These are phyloP conservation scores for Solanum paucissectum DNA, from an alignment of 257 asterid genomes.

Conservation along the genomic window DNA sequence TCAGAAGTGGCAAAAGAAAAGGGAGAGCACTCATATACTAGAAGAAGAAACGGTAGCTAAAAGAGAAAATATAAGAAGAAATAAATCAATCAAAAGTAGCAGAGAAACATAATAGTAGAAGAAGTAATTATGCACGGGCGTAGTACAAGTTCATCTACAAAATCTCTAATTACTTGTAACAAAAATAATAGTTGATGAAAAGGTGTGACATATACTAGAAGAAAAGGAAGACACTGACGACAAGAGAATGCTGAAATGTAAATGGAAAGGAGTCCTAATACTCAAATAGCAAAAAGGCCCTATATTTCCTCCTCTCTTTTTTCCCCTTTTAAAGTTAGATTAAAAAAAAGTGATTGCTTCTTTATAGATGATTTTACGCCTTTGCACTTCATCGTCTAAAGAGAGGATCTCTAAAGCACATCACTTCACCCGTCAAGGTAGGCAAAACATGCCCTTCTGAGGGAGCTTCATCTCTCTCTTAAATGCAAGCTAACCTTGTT, in stretches of 20 bases:
- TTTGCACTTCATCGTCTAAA: not conserved
- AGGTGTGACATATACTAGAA: not conserved
- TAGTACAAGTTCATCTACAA: not conserved
- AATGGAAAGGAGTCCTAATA: not conserved
- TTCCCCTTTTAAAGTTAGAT: not conserved
- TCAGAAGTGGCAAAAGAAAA: not conserved
- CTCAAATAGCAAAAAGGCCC: not conserved
- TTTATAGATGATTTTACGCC: not conserved
- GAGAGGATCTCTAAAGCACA: not conserved
- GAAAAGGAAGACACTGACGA: not conserved
- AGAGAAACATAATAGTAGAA: not conserved
- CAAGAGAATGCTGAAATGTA: not conserved
- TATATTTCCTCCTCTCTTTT: not conserved
- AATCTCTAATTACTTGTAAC: not conserved
- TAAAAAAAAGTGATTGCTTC: not conserved
- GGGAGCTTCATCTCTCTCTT: not conserved
- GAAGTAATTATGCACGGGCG: not conserved
- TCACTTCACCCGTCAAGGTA: not conserved
- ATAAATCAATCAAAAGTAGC: not conserved
- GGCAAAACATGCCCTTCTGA: not conserved
- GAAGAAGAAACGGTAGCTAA: not conserved
- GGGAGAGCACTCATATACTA: not conserved
- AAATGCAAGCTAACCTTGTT: not conserved
- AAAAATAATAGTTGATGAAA: not conserved
- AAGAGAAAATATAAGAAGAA: not conserved